Evolutionary conservation across 441 rosid genomes (phyloP).

Genomic region (Populus tomentosa): DNA sequence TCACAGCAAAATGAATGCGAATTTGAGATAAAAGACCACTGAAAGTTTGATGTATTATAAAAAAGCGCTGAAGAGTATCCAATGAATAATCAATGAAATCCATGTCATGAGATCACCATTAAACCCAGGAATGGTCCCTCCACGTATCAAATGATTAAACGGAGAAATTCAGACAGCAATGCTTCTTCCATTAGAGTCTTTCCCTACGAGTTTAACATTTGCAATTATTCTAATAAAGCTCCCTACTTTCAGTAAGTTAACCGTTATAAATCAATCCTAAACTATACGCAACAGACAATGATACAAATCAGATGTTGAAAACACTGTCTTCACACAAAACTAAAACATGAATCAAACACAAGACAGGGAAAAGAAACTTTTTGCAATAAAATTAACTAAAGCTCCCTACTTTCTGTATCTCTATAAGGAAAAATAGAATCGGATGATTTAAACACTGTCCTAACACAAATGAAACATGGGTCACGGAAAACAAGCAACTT

Average conservation of each 20-base stretch:
- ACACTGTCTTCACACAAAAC: background rate
- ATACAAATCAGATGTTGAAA: background rate
- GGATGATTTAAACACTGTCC: background rate
- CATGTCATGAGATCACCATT: background rate
- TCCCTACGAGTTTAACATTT: background rate
- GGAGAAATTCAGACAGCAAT: background rate
- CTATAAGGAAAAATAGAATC: too few relatives aligned
- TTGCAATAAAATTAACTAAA: background rate
- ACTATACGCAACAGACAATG: background rate
- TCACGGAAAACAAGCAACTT: background rate
- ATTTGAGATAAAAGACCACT: background rate
- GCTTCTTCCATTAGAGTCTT: background rate
- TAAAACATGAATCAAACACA: background rate
- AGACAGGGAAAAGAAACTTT: background rate
- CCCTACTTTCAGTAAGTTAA: background rate
- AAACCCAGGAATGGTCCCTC: background rate
- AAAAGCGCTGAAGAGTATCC: background rate
- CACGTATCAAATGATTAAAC: background rate
- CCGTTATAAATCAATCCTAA: background rate
- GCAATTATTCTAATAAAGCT: background rate
- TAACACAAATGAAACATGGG: background rate
- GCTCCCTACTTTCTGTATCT: background rate
- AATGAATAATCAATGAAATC: background rate
- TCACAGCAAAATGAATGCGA: background rate
- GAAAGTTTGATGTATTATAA: background rate